Conservation (phyloP, 176 grass and related monocot species). For the Musa schizocarpa region DNA sequence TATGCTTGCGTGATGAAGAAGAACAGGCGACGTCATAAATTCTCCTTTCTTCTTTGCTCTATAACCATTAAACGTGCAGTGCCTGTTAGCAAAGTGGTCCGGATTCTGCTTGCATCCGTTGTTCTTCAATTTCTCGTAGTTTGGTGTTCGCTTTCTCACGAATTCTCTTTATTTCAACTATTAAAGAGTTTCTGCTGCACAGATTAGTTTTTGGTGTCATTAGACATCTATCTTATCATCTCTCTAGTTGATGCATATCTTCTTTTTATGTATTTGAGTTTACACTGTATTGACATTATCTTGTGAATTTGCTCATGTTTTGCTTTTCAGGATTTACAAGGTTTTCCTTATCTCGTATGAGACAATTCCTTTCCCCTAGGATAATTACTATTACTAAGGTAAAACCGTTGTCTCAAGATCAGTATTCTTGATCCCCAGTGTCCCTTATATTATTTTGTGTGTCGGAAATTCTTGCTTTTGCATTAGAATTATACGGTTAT, state of each 20-base stretch:
- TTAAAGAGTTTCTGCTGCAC: neutral
- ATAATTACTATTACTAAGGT: too few relatives aligned
- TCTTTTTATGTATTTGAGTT: neutral
- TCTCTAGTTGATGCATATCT: neutral
- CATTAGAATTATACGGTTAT: neutral
- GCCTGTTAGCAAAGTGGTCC: neutral
- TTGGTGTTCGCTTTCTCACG: neutral
- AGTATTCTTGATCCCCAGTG: neutral
- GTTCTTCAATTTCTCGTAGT: neutral
- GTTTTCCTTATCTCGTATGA: too few relatives aligned
- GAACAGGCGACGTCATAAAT: neutral
- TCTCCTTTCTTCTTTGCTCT: neutral
- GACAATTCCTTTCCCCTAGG: too few relatives aligned
- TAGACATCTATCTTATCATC: neutral
- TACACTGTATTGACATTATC: too few relatives aligned
- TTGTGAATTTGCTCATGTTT: too few relatives aligned
- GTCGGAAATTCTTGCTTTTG: neutral
- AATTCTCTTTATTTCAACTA: neutral
- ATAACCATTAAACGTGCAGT: too few relatives aligned
- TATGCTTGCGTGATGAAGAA: too few relatives aligned
- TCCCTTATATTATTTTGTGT: neutral
- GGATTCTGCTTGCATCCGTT: neutral
- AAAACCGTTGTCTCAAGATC: neutral
- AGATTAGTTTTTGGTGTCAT: neutral
- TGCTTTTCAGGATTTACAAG: too few relatives aligned